Evolutionary conservation across 2,329 filamentous ascomycete species (phyloP).

Genomic region (Phaeosphaeriaceae sp.): DNA sequence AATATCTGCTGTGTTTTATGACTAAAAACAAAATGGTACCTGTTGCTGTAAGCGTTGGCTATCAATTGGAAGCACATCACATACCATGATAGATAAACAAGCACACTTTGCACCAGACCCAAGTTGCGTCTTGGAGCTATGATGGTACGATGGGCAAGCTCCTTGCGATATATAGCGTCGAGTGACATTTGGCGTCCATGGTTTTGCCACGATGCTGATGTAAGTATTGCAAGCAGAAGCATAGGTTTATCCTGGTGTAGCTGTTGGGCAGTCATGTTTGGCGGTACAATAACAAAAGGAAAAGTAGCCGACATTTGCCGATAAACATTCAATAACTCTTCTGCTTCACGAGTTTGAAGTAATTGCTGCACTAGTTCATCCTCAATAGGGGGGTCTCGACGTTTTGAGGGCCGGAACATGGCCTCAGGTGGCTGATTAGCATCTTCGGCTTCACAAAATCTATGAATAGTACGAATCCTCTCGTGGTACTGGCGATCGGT

Average conservation of each 20-base stretch:
- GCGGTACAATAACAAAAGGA: slow-evolving; percentile 38
- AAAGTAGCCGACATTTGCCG: slow-evolving; percentile 36
- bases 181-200: slow-evolving; percentile 34
- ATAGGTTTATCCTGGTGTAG: slow-evolving; percentile 36
- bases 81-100: slow-evolving; percentile 44
- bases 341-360: slow-evolving; percentile 32
- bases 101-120: slow-evolving; percentile 40
- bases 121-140: slow-evolving; percentile 35
- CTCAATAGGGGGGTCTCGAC: slow-evolving; percentile 29
- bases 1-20: slow-evolving; percentile 46
- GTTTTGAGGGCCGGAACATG: slow-evolving; percentile 22
- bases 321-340: slow-evolving; percentile 33
- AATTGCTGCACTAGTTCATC: slow-evolving; percentile 26
- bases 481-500: slow-evolving; percentile 32
- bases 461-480: slow-evolving; percentile 34
- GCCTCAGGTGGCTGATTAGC: slow-evolving; percentile 12
- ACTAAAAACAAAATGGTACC: slow-evolving; percentile 45
- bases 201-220: slow-evolving; percentile 36
- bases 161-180: slow-evolving; percentile 33
- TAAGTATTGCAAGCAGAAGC: slow-evolving; percentile 40
- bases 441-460: slow-evolving; percentile 25
- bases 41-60: slow-evolving; percentile 8
- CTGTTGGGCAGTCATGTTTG: slow-evolving; percentile 17
- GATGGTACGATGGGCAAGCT: slow-evolving; percentile 44
- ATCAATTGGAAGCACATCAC: not conserved